These are phyloP conservation scores for Linum usitatissimum DNA, from an alignment of 345 rosid genomes.

Conservation along the genomic window DNA sequence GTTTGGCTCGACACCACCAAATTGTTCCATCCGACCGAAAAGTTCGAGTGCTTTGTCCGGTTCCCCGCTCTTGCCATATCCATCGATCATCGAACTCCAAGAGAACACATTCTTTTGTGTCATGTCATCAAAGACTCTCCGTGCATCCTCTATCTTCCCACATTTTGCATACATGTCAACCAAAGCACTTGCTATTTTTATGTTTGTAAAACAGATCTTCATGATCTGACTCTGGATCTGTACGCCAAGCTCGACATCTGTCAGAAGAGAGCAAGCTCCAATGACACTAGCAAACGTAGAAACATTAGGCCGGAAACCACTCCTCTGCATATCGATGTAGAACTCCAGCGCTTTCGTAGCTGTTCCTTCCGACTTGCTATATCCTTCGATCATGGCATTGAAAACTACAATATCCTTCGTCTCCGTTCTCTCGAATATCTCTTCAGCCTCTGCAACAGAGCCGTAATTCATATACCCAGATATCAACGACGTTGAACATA, in stretches of 20 bases:
- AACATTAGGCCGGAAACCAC: conserved; percentile 44
- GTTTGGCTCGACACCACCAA: conserved; percentile 38
- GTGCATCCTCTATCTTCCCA: conserved; percentile 56
- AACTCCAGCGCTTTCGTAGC: conserved; percentile 41
- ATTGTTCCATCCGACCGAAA: conserved; percentile 44
- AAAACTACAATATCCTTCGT: conserved; percentile 71
- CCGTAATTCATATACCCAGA: conserved; percentile 78
- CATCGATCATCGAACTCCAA: conserved; percentile 96
- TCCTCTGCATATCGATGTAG: conserved; percentile 55
- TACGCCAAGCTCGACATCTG: conserved; percentile 50
- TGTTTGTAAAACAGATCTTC: conserved; percentile 39
- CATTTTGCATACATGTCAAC: conserved; percentile 87
- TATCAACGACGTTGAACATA: conserved; percentile 86
- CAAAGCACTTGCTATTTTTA: conserved; percentile 81
- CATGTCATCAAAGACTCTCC: conserved; percentile 52
- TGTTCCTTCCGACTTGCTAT: conserved; percentile 48
- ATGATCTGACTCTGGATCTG: conserved; percentile 66
- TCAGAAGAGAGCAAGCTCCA: conserved; percentile 72
- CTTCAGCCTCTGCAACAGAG: conserved; percentile 46
- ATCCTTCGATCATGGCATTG: conserved; percentile 94
- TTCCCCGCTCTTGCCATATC: conserved; percentile 80
- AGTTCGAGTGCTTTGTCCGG: conserved; percentile 64
- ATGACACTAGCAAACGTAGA: conserved; percentile 73
- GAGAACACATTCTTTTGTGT: conserved; percentile 63
- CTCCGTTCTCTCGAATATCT: conserved; percentile 35